phyloP scores from a whole-genome alignment of 495 filamentous ascomycete species.

The Cairneyella variabilis region DNA sequence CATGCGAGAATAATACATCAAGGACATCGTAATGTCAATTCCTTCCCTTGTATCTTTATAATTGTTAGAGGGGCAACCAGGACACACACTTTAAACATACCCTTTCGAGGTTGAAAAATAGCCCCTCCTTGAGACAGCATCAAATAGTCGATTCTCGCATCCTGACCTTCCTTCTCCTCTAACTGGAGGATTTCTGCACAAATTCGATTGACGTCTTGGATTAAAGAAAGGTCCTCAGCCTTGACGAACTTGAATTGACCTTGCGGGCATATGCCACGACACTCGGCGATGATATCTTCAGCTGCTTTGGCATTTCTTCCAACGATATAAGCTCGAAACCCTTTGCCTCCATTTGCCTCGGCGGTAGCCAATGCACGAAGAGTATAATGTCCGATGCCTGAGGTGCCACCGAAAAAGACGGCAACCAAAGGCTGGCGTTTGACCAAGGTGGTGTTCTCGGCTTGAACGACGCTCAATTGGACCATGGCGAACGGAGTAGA shows the following conservation, averaged over 20 bases:
- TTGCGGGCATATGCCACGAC: not conserved
- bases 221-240: slow-evolving; percentile 16
- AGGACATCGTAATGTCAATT: slow-evolving; percentile 14
- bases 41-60: slow-evolving; percentile 24
- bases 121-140: slow-evolving; percentile 21
- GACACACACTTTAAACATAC: slow-evolving; percentile 4
- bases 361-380: slow-evolving; percentile 29
- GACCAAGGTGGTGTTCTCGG: not conserved
- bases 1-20: slow-evolving; percentile 27
- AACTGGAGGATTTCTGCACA: slow-evolving; percentile 15
- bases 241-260: slow-evolving; percentile 21
- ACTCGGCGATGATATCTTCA: slow-evolving; percentile 31
- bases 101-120: slow-evolving; percentile 1
- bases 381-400: slow-evolving; percentile 34
- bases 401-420: slow-evolving; percentile 33
- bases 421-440: not conserved
- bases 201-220: slow-evolving; percentile 19
- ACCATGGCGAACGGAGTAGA: too few relatives aligned
- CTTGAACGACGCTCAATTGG: not conserved
- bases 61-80: not conserved
- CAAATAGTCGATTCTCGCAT: slow-evolving; percentile 16
- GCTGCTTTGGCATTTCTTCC: slow-evolving; percentile 33
- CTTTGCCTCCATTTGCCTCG: slow-evolving; percentile 21
- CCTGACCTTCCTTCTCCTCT: not conserved
- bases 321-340: slow-evolving; percentile 30